Evolutionary conservation across 2,329 filamentous ascomycete species (phyloP), one percentile per base, ranked within the genome.

Genomic region (Penicillium brevicompactum): DNA sequence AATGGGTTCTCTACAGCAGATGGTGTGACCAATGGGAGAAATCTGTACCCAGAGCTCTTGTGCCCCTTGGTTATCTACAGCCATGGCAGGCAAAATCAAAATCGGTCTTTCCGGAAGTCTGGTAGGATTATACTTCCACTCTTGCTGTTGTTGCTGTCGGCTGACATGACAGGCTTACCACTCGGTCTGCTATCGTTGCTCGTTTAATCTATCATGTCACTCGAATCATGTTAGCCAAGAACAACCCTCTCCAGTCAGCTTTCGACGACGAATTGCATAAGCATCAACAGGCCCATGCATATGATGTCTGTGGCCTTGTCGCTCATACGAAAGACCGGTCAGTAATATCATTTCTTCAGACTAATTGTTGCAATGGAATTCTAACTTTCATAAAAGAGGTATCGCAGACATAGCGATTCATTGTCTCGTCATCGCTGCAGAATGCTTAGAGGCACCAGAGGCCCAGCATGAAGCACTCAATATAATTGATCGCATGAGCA

Each of bases 141-240:
- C 16, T 27, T 21, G 18, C 34, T 27, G 30, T 27, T n/a, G 30
- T 42, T n/a, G 13, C 31, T 21, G 31, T 14, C 48, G 31, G 51
- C 41, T 55, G n/a, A 59, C 34, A 51, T 18, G 46, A 6, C 55
- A 90, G 87, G 91, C 80, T 96, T 49, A 86, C 93, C 65, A 94
- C 94, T 73, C 84, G 90, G 53, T 84, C 90, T 3, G 90, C 91
- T 3, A 87, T 94, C 31, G 84, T 96, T 24, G 91, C 90, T 4
- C 85, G 91, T 45, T 80, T 97, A 8, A 92, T 96, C 71, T 97
- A 95, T 69, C 92, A 97, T 69, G 94, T 90, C 0, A 87, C 90
- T 21, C 88, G 93, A 75, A 88, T 90, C 60, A 77, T 97, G 32
- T 82, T 97, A 5, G 85, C 89, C 3, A 90, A 93, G 63, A 87